Base-by-base conservation (phyloP, 208 protist species). In the Trypanosomatidae sp. region DNA sequence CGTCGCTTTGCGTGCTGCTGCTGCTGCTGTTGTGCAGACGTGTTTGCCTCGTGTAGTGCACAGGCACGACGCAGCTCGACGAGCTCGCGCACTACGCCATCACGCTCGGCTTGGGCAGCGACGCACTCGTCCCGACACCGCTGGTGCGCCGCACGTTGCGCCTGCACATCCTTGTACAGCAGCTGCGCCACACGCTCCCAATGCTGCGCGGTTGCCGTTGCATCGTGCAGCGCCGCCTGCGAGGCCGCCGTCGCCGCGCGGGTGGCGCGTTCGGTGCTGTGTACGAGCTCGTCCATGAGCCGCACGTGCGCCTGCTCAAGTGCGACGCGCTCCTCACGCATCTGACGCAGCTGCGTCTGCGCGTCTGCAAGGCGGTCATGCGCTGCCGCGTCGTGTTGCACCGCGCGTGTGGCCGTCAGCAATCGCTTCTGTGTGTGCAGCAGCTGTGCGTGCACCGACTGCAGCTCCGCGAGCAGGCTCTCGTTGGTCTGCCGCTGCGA, bases 161-260 rank as follows among this genome's bases (percentile, higher is more conserved):
- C 68, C 1, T 70, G 53, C 18, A 91, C 70, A 41, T 94, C 86
- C 47, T 81, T 79, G 69, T 89, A 94, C 5, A 91, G 71, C 53
- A 89, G 56, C 58, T 87, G 71, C 13, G 81, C 44, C n/a, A 87
- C 73, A 27, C 77, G 56, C 61, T 94, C 81, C 86, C 86, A 94
- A 54, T 91, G 76, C 6, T 48, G 13, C 27, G 86, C 86, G 23
- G 64, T 58, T 0, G 43, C 57, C 37, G 65, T 67, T 58, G 60
- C 72, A 35, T 94, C 79, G 6, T 56, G 53, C 10, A 87, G 32
- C 37, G 90, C 82, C n/a, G 53, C 57, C 20, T 40, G 53, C 33
- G 88, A 80, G 51, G 81, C 76, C 41, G 67, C 68, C 8, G 71
- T 57, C 3, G 78, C 81, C 41, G 79, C 56, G 13, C 53, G 56